A percentile compares a stretch with the other conserved stretches of the same genome.
Conservation (phyloP, 176 grass and related monocot genomes). For the Eremochloa ophiuroides region DNA sequence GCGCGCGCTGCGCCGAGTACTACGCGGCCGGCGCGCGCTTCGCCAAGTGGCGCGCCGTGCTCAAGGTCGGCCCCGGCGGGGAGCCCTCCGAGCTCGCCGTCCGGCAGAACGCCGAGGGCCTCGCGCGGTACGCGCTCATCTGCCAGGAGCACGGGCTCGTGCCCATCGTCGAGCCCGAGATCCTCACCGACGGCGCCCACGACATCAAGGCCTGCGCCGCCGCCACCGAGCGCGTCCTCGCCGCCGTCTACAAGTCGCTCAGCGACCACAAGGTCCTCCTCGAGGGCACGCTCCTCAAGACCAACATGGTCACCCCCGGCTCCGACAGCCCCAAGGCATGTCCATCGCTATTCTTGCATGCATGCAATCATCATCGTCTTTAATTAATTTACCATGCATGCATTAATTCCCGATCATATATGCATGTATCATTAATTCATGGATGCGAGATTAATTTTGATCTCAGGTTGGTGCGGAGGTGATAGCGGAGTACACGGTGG, state of each 20-base stretch:
- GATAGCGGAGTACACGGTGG: conserved; percentile 81
- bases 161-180: conserved; percentile 97
- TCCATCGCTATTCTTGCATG: too few species aligned
- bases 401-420: too few species aligned
- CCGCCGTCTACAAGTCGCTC: conserved; percentile 78
- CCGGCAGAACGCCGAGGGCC: conserved; percentile 73
- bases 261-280: conserved; percentile 89
- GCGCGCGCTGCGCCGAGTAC: conserved; percentile 63
- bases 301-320: conserved; percentile 95
- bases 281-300: conserved; percentile 84
- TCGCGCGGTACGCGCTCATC: conserved; percentile 76
- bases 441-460: too few species aligned
- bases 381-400: too few species aligned
- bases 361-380: too few species aligned
- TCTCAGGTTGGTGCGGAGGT: conserved; percentile 56
- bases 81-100: conserved; percentile 81
- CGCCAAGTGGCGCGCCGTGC: conserved; percentile 90
- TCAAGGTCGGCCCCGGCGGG: conserved; percentile 59
- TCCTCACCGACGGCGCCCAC: conserved; percentile 76
- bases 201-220: conserved; percentile 71
- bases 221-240: conserved; percentile 79
- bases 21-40: conserved; percentile 88
- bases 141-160: conserved; percentile 92
- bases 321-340: conserved; percentile 82
- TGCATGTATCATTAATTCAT: too few species aligned